A percentile compares a stretch with the other conserved stretches of the same genome.
Conservation (phyloP, 148 eudicot genomes). For the Silene latifolia region DNA sequence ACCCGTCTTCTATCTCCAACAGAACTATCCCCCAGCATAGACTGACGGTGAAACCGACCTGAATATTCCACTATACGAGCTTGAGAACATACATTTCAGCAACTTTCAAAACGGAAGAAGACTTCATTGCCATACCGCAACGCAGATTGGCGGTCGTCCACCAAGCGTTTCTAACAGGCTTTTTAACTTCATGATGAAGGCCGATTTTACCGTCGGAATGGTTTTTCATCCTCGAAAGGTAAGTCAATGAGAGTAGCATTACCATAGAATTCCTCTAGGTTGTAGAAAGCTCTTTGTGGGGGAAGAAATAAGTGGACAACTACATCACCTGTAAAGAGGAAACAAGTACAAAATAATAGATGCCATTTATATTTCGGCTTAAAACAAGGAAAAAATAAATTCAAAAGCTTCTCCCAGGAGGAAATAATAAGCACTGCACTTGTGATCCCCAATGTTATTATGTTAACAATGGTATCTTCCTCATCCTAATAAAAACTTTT, state of each 20-base stretch:
- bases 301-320: conserved; percentile 95
- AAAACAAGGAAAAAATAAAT: background rate
- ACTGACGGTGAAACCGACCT: background rate
- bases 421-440: background rate
- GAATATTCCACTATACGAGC: background rate
- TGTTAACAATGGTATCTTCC: too few species aligned
- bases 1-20: background rate
- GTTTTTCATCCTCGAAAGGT: conserved; percentile 78
- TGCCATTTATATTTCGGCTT: background rate
- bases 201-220: conserved; percentile 37
- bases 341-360: background rate
- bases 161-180: background rate
- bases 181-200: background rate
- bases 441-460: too few species aligned
- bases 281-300: conserved; percentile 66
- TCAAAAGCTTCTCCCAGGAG: background rate
- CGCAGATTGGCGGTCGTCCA: background rate
- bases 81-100: background rate
- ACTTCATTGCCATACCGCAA: background rate
- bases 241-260: conserved; percentile 77
- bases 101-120: background rate
- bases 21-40: background rate
- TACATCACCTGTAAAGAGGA: conserved; percentile 66
- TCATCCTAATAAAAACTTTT: too few species aligned
- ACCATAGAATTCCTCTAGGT: conserved; percentile 94